Percentiles rank a stretch among this genome's conserved stretches.
Conservation (phyloP, 2,329 filamentous ascomycete genomes). For the Xylariaceae sp. region DNA sequence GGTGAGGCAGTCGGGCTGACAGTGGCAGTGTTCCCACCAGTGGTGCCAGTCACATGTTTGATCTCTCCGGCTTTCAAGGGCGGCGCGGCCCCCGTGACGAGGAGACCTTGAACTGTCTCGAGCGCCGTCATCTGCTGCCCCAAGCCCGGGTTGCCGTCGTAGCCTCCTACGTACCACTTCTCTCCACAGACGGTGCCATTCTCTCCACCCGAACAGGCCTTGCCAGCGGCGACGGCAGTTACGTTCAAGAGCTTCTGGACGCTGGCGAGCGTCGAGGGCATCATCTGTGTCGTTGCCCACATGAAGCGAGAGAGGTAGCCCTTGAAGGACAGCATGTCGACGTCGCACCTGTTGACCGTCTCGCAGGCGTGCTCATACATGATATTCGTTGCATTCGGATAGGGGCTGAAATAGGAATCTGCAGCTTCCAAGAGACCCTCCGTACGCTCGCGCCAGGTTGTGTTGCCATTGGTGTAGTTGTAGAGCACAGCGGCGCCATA, state of each 20-base stretch:
- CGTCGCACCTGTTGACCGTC: constrained; percentile 45
- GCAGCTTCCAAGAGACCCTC: constrained; percentile 44
- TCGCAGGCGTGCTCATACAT: constrained; percentile 65
- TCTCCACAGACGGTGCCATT: constrained; percentile 50
- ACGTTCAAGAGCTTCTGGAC: constrained; percentile 42
- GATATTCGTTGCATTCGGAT: constrained; percentile 45
- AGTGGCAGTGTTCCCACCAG: constrained; percentile 3
- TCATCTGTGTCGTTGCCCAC: constrained; percentile 48
- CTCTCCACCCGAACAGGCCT: constrained; percentile 48
- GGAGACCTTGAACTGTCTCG: constrained; percentile 53
- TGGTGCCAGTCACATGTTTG: constrained; percentile 28
- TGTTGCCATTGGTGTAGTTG: constrained; percentile 46
- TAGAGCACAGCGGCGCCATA: constrained; percentile 58
- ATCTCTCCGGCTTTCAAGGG: constrained; percentile 43
- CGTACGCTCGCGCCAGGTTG: constrained; percentile 47
- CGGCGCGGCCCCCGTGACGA: constrained; percentile 34
- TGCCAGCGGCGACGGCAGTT: constrained; percentile 48
- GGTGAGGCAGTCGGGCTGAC: constrained; percentile 1
- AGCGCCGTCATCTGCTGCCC: constrained; percentile 60
- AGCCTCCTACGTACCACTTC: constrained; percentile 53
- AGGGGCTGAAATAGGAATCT: constrained; percentile 41
- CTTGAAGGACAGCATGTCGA: constrained; percentile 62
- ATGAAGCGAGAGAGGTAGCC: constrained; percentile 59
- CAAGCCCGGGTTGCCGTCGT: constrained; percentile 46
- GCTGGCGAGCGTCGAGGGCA: constrained; percentile 42